Percentiles rank a stretch among this genome's conserved stretches.
phyloP scores from a whole-genome alignment of 441 rosid species.

The Biscutella laevigata region DNA sequence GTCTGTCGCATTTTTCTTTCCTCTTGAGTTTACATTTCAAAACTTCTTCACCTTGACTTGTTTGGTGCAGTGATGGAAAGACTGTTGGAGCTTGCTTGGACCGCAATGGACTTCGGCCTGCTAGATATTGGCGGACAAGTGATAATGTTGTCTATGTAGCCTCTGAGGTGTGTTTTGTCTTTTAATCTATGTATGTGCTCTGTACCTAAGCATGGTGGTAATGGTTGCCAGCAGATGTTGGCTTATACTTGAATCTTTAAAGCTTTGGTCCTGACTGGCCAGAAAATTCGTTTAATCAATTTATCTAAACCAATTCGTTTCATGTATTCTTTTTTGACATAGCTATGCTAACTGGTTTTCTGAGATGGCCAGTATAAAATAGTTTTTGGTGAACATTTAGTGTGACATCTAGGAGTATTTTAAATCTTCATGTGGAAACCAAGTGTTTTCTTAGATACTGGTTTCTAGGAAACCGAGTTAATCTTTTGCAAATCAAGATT shows the following conservation, averaged over 20 bases:
- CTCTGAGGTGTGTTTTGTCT: conserved; percentile 74
- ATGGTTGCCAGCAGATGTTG: conserved; percentile 21
- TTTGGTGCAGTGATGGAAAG: conserved; percentile 88
- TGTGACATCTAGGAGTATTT: conserved; percentile 7
- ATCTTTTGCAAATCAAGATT: conserved; percentile 1
- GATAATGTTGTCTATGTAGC: conserved; percentile 98
- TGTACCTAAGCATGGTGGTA: conserved; percentile 16
- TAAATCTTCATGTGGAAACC: not conserved
- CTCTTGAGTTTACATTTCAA: conserved; percentile 20
- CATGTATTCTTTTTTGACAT: not conserved
- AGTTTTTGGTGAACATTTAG: conserved; percentile 8
- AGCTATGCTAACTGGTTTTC: conserved; percentile 6
- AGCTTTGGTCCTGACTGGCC: conserved; percentile 23
- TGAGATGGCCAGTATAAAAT: not conserved
- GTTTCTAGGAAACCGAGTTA: conserved; percentile 7
- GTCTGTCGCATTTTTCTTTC: conserved; percentile 26
- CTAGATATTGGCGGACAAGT: conserved; percentile 95
- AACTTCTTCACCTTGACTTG: conserved; percentile 24
- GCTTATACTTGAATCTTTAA: conserved; percentile 21
- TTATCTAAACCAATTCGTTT: conserved; percentile 7
- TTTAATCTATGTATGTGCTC: conserved; percentile 20
- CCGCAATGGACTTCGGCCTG: conserved; percentile 99
- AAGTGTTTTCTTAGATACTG: not conserved
- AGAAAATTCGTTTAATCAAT: conserved; percentile 13
- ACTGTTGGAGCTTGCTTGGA: conserved; percentile 98